Conservation (phyloP, 805 yeast species). For the Candida silvicultrix region DNA sequence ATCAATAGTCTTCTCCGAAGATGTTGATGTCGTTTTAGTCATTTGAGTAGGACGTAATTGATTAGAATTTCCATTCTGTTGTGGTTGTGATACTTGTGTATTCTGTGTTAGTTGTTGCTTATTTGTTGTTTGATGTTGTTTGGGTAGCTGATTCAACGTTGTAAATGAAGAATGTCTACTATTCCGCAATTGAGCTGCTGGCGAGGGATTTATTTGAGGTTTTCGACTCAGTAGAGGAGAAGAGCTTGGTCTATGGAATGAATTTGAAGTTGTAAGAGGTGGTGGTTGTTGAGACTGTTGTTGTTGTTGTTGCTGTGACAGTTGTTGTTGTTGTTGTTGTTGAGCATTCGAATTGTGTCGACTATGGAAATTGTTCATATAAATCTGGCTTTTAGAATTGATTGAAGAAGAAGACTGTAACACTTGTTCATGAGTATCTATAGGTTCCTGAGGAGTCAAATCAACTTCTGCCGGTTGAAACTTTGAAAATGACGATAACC, state of each 20-base stretch:
- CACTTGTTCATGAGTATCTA: conserved; percentile 2
- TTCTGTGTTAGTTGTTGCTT: neutral
- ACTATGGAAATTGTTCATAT: conserved; percentile 6
- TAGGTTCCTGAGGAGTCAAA: neutral
- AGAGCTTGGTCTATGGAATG: conserved; percentile 1
- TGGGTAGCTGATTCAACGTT: conserved; percentile 3
- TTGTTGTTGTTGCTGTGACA: conserved; percentile 1
- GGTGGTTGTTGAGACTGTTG: neutral
- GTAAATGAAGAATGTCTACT: conserved; percentile 7
- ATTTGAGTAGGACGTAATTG: conserved; percentile 3
- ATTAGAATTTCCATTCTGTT: neutral
- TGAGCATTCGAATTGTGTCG: conserved; percentile 1
- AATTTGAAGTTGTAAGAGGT: neutral
- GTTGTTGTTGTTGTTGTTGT: neutral
- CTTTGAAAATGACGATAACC: conserved; percentile 24
- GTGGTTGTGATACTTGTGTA: neutral
- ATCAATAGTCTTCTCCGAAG: neutral
- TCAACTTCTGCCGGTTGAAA: conserved; percentile 24
- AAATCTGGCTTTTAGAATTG: neutral
- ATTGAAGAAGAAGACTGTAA: neutral
- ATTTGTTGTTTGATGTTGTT: neutral
- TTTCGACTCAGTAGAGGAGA: conserved; percentile 9
- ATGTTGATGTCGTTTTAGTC: neutral
- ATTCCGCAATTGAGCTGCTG: conserved; percentile 10
- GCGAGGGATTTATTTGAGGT: conserved; percentile 9